phyloP scores from a whole-genome alignment of 495 filamentous ascomycete species.

The Neurospora pannonica region DNA sequence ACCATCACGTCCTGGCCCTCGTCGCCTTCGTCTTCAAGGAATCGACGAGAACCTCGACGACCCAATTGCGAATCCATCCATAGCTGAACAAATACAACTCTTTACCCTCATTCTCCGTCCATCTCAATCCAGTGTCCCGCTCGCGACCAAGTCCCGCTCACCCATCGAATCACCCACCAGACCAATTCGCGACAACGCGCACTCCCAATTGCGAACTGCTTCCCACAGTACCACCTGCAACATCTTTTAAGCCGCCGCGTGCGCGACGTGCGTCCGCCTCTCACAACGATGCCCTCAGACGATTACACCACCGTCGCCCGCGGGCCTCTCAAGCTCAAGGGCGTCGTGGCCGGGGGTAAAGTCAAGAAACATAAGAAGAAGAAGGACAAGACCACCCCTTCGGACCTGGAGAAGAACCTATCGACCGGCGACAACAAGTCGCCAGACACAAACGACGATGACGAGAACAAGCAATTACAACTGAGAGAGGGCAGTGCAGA shows the following conservation, averaged over 20 bases:
- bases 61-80: background rate
- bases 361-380: constrained; percentile 54
- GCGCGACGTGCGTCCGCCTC: background rate
- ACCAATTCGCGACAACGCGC: background rate
- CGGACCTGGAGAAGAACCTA: constrained; percentile 28
- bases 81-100: background rate
- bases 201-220: background rate
- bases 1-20: background rate
- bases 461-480: constrained; percentile 11
- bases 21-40: background rate
- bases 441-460: constrained; percentile 3
- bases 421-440: constrained; percentile 9
- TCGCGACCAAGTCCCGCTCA: background rate
- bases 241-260: background rate
- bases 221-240: background rate
- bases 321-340: constrained; percentile 74
- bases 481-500: background rate
- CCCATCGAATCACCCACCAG: background rate
- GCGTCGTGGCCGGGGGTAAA: constrained; percentile 31
- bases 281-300: constrained; percentile 45
- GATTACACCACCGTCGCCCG: constrained; percentile 60
- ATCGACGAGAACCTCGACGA: background rate
- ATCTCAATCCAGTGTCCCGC: background rate
- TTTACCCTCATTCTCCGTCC: background rate
- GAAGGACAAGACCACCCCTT: constrained; percentile 37